Evolutionary conservation across 1,139 yeast genomes (phyloP).

Genomic region (Saccharomyces hybrid): DNA sequence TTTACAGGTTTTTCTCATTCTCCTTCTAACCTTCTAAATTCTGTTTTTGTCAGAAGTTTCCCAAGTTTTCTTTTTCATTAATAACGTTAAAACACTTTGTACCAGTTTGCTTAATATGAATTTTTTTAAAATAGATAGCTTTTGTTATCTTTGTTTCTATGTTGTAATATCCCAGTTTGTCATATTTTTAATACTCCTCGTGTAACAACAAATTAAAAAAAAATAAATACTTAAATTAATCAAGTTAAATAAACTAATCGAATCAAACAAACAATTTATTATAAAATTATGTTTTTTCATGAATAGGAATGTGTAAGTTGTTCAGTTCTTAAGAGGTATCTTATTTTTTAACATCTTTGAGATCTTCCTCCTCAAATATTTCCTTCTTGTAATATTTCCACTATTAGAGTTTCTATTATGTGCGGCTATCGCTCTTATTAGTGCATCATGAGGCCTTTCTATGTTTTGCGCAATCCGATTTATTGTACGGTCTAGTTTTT

Average conservation of each 20-base stretch:
- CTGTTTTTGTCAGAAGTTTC: neutral
- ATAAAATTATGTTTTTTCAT: neutral
- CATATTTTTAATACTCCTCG: neutral
- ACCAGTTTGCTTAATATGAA: neutral
- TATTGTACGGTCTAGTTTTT: neutral
- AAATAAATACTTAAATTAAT: neutral
- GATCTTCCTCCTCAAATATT: neutral
- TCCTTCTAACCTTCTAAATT: neutral
- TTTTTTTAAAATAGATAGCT: neutral
- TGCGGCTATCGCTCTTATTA: neutral
- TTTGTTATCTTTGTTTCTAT: neutral
- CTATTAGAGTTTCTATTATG: neutral
- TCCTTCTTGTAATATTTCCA: neutral
- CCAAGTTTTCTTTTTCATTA: neutral
- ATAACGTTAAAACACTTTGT: neutral
- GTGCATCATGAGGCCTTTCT: neutral
- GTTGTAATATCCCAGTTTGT: neutral
- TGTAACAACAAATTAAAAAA: neutral
- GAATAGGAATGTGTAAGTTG: neutral
- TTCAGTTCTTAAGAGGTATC: neutral
- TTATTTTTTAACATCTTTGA: neutral
- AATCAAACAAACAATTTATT: neutral
- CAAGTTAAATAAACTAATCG: too few relatives aligned
- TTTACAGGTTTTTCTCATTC: neutral
- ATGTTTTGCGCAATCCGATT: slow-evolving; percentile 4